phyloP scores from a whole-genome alignment of 148 eudicot species.

The Cornus controversa region DNA sequence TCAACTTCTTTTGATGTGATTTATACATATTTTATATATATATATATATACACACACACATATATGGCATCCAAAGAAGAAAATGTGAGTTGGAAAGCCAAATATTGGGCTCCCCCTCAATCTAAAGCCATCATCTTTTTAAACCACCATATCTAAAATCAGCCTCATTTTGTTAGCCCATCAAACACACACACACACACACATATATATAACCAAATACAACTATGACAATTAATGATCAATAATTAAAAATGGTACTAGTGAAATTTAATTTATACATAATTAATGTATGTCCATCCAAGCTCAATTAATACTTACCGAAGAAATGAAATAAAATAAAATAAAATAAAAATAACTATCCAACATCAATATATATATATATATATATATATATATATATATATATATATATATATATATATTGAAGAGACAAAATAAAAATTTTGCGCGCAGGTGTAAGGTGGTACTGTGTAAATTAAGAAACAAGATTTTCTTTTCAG shows the following conservation, averaged over 20 bases:
- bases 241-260: neutral
- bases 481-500: conserved; percentile 2
- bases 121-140: conserved; percentile 3
- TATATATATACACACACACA: no score
- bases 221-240: neutral
- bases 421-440: conserved; percentile 19
- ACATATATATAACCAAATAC: neutral
- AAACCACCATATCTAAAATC: neutral
- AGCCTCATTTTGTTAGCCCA: neutral
- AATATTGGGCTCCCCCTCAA: conserved; percentile 5
- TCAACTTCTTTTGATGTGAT: conserved; percentile 7
- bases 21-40: no score
- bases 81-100: conserved; percentile 24
- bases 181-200: no score
- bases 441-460: neutral
- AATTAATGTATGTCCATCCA: neutral
- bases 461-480: neutral
- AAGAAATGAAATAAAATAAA: no score
- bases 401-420: no score
- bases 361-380: no score
- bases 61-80: conserved; percentile 24
- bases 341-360: no score
- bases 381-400: no score
- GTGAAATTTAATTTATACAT: no score
- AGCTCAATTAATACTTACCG: no score